Conservation (phyloP, 2,329 filamentous ascomycete genomes). For the Xylaria multiplex region DNA sequence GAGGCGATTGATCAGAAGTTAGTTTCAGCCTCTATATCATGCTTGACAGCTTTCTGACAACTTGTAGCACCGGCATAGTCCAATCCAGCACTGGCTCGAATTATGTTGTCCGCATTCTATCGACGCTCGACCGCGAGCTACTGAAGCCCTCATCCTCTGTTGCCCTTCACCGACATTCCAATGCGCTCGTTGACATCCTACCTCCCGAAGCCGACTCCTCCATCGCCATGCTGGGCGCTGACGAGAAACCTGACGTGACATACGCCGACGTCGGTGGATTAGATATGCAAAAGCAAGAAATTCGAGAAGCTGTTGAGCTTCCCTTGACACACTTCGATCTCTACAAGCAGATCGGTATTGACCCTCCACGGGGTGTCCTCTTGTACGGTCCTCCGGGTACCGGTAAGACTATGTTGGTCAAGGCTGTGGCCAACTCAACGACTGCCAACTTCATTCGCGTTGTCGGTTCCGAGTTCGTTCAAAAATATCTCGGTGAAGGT, state of each 20-base stretch:
- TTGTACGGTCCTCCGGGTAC: slow-evolving; percentile 95
- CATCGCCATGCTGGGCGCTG: slow-evolving; percentile 95
- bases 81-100: slow-evolving; percentile 98
- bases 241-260: slow-evolving; percentile 98
- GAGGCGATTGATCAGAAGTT: slow-evolving; percentile 99
- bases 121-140: slow-evolving; percentile 96
- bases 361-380: slow-evolving; percentile 94
- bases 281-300: slow-evolving; percentile 99
- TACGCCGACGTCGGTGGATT: slow-evolving; percentile 97
- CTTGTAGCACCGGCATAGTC: slow-evolving; percentile 88
- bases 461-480: slow-evolving; percentile 97
- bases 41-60: slow-evolving; percentile 9
- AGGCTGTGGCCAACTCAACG: slow-evolving; percentile 97
- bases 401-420: slow-evolving; percentile 90
- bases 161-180: slow-evolving; percentile 96
- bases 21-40: slow-evolving; percentile 44
- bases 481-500: slow-evolving; percentile 98
- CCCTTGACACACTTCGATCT: slow-evolving; percentile 97
- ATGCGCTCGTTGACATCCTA: slow-evolving; percentile 96
- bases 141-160: slow-evolving; percentile 98
- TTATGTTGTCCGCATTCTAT: slow-evolving; percentile 98
- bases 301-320: slow-evolving; percentile 95
- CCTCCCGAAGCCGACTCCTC: slow-evolving; percentile 99
- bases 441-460: slow-evolving; percentile 98
- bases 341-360: slow-evolving; percentile 99